A percentile compares a stretch with the other conserved stretches of the same genome.
phyloP scores from a whole-genome alignment of 441 rosid genomes.

The Euphorbia schlechtendalii region DNA sequence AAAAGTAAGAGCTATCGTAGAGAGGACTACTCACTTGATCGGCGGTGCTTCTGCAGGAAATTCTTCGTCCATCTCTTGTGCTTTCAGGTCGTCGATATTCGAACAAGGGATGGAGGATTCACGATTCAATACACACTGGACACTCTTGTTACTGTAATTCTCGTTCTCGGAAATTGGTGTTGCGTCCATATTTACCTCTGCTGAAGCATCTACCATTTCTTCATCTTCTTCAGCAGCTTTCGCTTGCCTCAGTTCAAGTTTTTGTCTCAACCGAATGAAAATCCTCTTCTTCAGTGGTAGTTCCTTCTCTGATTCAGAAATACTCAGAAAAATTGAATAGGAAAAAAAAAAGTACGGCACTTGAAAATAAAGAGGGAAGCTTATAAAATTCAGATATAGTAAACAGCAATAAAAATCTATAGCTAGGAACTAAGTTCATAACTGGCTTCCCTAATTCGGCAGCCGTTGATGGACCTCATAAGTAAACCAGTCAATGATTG shows the following conservation, averaged over 20 bases:
- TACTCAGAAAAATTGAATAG: background rate
- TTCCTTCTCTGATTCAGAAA: constrained; percentile 19
- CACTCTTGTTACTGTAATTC: constrained; percentile 4
- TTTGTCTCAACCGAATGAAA: background rate
- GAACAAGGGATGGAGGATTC: constrained; percentile 18
- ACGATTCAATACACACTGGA: constrained; percentile 12
- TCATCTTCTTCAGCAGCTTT: constrained; percentile 1
- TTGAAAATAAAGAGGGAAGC: background rate
- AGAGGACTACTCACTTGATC: constrained; percentile 13
- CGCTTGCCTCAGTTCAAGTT: background rate
- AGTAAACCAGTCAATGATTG: background rate
- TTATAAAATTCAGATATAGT: background rate
- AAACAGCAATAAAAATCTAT: background rate
- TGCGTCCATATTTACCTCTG: constrained; percentile 5
- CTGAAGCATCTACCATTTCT: background rate
- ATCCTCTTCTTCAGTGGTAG: constrained; percentile 19
- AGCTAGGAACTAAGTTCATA: background rate
- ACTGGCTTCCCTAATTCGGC: background rate
- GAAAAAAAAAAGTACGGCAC: background rate
- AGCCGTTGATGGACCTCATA: background rate
- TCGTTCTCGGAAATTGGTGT: constrained; percentile 7
- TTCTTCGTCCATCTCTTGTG: background rate
- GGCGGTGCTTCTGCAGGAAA: constrained; percentile 3
- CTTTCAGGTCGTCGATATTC: background rate
- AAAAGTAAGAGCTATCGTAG: background rate